phyloP scores from a whole-genome alignment of 441 rosid genomes.

The Pelargonium citronellum region DNA sequence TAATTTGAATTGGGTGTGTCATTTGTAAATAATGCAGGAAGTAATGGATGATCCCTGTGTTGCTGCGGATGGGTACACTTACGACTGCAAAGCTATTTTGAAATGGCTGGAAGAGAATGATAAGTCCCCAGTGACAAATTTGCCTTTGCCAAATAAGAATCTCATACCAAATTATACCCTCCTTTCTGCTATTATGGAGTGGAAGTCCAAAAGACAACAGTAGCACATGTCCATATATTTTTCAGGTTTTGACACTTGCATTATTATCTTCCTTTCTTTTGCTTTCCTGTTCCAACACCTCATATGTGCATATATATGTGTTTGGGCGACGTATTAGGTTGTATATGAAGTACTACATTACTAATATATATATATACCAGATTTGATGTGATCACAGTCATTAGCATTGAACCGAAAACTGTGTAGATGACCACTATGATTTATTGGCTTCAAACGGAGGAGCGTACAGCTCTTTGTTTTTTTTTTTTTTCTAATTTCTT shows the following conservation, averaged over 20 bases:
- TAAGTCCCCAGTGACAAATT: constrained; percentile 65
- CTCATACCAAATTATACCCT: constrained; percentile 71
- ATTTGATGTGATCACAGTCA: no score
- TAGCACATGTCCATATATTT: background rate
- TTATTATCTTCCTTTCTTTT: background rate
- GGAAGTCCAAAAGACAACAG: constrained; percentile 51
- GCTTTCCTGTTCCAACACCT: no score
- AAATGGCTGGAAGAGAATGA: constrained; percentile 57
- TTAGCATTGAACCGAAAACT: no score
- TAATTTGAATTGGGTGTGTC: background rate
- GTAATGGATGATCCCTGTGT: constrained; percentile 83
- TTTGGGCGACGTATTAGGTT: no score
- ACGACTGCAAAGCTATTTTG: constrained; percentile 64
- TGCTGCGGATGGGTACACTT: constrained; percentile 88
- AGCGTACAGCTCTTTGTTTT: no score
- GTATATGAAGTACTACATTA: no score
- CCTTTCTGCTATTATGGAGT: constrained; percentile 60
- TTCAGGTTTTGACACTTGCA: background rate
- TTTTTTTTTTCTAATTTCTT: no score
- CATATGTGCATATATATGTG: no score
- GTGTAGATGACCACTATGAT: no score
- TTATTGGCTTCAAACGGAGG: no score
- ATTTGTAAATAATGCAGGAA: constrained; percentile 41
- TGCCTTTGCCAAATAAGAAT: constrained; percentile 47
- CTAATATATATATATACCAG: no score